Conservation (phyloP, 2,329 filamentous ascomycete genomes). For the Aspergillus novoparasiticus region DNA sequence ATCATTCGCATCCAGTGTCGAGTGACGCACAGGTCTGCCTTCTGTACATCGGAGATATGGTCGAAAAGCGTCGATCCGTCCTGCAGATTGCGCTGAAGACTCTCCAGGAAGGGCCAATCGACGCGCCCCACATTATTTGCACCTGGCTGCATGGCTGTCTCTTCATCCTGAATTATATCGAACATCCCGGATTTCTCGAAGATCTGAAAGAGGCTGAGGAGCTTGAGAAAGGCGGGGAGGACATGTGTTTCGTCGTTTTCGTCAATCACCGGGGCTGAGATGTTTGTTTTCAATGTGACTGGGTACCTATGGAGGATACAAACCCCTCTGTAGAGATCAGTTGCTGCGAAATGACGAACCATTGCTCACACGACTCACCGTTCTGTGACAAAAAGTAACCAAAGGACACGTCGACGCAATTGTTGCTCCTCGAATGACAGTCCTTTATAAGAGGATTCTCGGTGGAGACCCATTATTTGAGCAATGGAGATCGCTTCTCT, state of each 20-base stretch:
- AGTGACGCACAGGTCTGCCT: constrained; percentile 54
- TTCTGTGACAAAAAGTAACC: constrained; percentile 54
- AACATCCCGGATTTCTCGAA: constrained; percentile 56
- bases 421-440: constrained; percentile 46
- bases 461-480: constrained; percentile 53
- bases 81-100: constrained; percentile 48
- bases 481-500: constrained; percentile 56
- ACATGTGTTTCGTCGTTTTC: constrained; percentile 48
- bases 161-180: constrained; percentile 45
- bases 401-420: constrained; percentile 50
- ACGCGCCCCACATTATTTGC: constrained; percentile 30
- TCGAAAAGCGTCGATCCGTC: constrained; percentile 44
- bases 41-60: constrained; percentile 52
- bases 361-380: constrained; percentile 16
- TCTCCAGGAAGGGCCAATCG: constrained; percentile 25
- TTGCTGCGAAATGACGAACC: neutral
- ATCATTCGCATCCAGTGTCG: constrained; percentile 56
- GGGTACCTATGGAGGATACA: constrained; percentile 55
- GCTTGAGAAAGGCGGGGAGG: constrained; percentile 53
- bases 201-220: constrained; percentile 54
- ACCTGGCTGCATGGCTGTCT: constrained; percentile 8
- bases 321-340: constrained; percentile 42
- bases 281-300: constrained; percentile 47
- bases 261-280: constrained; percentile 39
- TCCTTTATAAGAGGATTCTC: constrained; percentile 44